A percentile compares a stretch with the other conserved stretches of the same genome.
Conservation (phyloP, 1,284 basidiomycete species). For the Lignosus rhinocerotis region DNA sequence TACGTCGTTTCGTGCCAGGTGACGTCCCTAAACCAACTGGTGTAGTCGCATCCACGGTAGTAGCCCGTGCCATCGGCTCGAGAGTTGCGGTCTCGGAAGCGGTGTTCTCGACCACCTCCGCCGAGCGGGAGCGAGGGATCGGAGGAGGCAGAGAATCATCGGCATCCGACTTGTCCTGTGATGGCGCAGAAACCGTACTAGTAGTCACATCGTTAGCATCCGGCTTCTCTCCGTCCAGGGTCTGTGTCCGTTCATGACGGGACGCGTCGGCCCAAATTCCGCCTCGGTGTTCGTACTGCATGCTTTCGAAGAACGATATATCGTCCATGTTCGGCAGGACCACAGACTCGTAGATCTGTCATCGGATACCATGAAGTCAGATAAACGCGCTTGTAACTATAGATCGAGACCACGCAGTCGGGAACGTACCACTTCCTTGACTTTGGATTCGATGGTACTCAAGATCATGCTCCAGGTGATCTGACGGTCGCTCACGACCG, state of each 20-base stretch:
- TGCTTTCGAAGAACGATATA: slow-evolving; percentile 91
- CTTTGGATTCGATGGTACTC: slow-evolving; percentile 84
- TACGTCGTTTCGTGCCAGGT: slow-evolving; percentile 32
- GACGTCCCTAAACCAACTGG: slow-evolving; percentile 17
- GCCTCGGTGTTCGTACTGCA: slow-evolving; percentile 67
- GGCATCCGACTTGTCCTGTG: slow-evolving; percentile 21
- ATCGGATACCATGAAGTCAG: background rate
- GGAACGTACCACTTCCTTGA: slow-evolving; percentile 85
- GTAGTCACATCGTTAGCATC: slow-evolving; percentile 22
- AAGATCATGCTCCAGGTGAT: slow-evolving; percentile 93
- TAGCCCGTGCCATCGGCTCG: slow-evolving; percentile 18
- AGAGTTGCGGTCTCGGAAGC: slow-evolving; percentile 10
- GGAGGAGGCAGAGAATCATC: slow-evolving; percentile 25
- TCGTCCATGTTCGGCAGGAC: slow-evolving; percentile 99
- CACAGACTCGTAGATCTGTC: slow-evolving; percentile 87
- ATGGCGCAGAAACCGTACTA: slow-evolving; percentile 22
- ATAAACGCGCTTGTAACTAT: background rate
- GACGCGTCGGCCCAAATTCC: slow-evolving; percentile 89
- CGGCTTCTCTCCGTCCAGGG: slow-evolving; percentile 16
- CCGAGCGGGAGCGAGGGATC: slow-evolving; percentile 34
- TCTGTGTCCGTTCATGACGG: slow-evolving; percentile 42
- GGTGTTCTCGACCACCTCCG: slow-evolving; percentile 28
- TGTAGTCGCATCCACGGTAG: slow-evolving; percentile 19
- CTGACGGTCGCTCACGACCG: slow-evolving; percentile 90
- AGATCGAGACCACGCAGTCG: background rate